These are phyloP conservation scores for Solanum dulcamara DNA, from an alignment of 257 asterid species.

Conservation along the genomic window DNA sequence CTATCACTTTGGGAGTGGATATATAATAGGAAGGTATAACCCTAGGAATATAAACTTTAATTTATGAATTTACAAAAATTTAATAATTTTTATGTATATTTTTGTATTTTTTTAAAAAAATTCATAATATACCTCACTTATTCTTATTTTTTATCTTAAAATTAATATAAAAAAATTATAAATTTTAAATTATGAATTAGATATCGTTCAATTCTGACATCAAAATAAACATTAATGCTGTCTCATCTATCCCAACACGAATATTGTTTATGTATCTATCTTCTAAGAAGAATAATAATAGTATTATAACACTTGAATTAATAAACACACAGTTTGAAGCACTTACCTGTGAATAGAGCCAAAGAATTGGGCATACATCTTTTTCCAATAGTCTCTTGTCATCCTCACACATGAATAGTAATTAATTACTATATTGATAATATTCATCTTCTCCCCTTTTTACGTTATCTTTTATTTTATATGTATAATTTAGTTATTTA, in stretches of 20 bases:
- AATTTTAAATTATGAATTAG: not conserved
- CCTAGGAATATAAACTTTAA: not conserved
- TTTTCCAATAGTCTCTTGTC: not conserved
- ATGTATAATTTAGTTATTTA: not conserved
- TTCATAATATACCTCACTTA: not conserved
- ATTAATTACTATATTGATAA: not conserved
- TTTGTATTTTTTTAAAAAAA: not conserved
- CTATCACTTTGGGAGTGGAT: not conserved
- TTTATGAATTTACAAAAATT: not conserved
- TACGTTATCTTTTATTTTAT: not conserved
- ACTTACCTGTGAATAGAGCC: not conserved
- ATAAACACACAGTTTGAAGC: not conserved
- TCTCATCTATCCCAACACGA: constrained; percentile 1
- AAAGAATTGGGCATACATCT: not conserved
- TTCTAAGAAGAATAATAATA: not conserved
- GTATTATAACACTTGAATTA: not conserved
- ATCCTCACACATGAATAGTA: not conserved
- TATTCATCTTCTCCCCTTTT: not conserved
- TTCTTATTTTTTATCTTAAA: not conserved
- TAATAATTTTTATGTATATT: not conserved
- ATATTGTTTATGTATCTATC: not conserved
- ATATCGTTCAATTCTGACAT: not conserved
- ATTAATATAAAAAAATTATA: not conserved
- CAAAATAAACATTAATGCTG: not conserved
- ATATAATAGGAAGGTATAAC: not conserved